These are phyloP conservation scores for Chlorella ohadii DNA, from an alignment of 139 green algal genomes.

Conservation along the genomic window DNA sequence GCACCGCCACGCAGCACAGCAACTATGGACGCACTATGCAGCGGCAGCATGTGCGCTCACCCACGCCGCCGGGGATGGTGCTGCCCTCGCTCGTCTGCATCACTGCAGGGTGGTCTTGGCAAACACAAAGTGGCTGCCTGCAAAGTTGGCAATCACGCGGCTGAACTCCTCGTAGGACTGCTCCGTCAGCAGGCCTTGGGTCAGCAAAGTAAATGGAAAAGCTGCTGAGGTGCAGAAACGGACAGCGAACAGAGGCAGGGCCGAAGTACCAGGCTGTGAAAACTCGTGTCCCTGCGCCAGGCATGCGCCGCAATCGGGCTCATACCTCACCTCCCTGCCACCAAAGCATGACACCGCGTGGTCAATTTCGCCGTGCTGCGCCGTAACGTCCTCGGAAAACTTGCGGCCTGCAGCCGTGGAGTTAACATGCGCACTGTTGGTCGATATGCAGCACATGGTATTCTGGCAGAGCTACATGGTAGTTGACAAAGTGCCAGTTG, in stretches of 20 bases:
- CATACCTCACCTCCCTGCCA: slow-evolving; percentile 20
- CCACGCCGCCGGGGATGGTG: slow-evolving; percentile 22
- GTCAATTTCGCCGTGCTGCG: slow-evolving; percentile 24
- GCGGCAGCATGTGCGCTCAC: background rate
- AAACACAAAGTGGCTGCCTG: slow-evolving; percentile 29
- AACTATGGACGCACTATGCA: too few relatives aligned
- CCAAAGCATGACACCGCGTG: slow-evolving; percentile 34
- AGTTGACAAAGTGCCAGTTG: too few relatives aligned
- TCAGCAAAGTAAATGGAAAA: too few relatives aligned
- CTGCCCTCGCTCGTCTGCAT: slow-evolving; percentile 3
- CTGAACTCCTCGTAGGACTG: slow-evolving; percentile 34
- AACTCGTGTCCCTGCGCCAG: too few relatives aligned
- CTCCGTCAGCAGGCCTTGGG: slow-evolving; percentile 30
- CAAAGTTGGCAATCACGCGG: slow-evolving; percentile 35
- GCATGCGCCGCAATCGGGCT: too few relatives aligned
- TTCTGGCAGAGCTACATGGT: too few relatives aligned
- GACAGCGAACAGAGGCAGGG: too few relatives aligned
- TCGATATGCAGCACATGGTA: too few relatives aligned
- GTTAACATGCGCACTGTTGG: too few relatives aligned
- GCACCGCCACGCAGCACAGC: background rate
- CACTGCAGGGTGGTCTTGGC: background rate
- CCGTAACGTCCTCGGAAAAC: slow-evolving; percentile 11
- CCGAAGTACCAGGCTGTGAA: too few relatives aligned
- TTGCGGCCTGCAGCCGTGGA: background rate
- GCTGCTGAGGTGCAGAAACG: too few relatives aligned